These are phyloP conservation scores for Yarrowia alimentaria DNA, from an alignment of 805 yeast species.

Conservation along the genomic window DNA sequence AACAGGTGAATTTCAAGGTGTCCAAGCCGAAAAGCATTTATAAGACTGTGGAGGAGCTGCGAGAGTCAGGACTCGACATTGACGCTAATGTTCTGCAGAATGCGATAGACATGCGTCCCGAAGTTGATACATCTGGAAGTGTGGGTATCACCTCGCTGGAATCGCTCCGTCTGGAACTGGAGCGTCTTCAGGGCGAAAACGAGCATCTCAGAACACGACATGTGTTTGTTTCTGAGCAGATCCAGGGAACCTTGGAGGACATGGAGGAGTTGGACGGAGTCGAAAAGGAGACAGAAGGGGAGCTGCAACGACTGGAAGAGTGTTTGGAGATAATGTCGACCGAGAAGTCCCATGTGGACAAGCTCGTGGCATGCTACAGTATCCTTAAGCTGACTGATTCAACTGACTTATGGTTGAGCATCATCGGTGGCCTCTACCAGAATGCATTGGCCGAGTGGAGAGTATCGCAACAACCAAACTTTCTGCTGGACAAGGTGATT, in stretches of 20 bases:
- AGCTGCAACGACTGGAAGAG: background rate
- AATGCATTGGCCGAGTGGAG: background rate
- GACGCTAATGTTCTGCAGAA: slow-evolving; percentile 13
- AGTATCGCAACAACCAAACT: slow-evolving; percentile 5
- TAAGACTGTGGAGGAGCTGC: slow-evolving; percentile 37
- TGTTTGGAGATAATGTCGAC: slow-evolving; percentile 4
- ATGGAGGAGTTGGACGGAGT: slow-evolving; percentile 8
- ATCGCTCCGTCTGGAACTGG: slow-evolving; percentile 10
- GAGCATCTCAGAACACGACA: slow-evolving; percentile 15
- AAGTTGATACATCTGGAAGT: background rate
- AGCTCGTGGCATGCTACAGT: background rate
- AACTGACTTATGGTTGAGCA: slow-evolving; percentile 6
- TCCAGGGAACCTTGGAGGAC: slow-evolving; percentile 29
- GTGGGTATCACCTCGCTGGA: slow-evolving; percentile 17
- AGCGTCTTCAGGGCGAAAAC: slow-evolving; percentile 7
- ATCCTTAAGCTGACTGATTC: background rate
- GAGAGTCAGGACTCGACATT: slow-evolving; percentile 36
- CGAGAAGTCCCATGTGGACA: background rate
- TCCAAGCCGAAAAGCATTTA: slow-evolving; percentile 32
- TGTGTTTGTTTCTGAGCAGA: slow-evolving; percentile 15
- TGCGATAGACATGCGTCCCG: slow-evolving; percentile 15
- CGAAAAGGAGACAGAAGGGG: background rate
- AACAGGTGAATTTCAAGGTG: slow-evolving; percentile 6
- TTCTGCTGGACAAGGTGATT: slow-evolving; percentile 9
- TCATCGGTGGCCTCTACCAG: background rate